Conservation (phyloP, 2,329 filamentous ascomycete genomes). For the Simplicillium sp. region DNA sequence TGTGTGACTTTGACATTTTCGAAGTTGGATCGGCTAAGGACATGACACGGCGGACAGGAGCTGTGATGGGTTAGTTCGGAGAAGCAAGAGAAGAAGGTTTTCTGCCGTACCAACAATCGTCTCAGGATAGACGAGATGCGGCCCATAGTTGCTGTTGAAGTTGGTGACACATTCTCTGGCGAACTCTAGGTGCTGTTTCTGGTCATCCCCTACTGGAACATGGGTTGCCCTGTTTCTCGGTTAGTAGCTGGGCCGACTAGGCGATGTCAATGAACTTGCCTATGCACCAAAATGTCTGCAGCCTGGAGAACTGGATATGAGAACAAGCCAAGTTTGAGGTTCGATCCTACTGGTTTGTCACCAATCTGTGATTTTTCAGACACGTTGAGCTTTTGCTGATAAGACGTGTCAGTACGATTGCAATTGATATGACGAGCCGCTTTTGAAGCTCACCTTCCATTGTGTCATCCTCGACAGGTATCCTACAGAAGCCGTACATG, state of each 20-base stretch:
- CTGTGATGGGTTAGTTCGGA: slow-evolving; percentile 26
- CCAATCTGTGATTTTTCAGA: slow-evolving; percentile 47
- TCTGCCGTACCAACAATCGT: slow-evolving; percentile 56
- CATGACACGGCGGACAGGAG: slow-evolving; percentile 81
- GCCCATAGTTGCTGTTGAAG: slow-evolving; percentile 70
- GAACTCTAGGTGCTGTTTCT: slow-evolving; percentile 89
- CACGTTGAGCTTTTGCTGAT: slow-evolving; percentile 63
- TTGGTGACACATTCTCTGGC: slow-evolving; percentile 74
- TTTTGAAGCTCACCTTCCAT: slow-evolving; percentile 62
- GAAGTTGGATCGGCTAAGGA: slow-evolving; percentile 65
- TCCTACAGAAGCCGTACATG: slow-evolving; percentile 82
- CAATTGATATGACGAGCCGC: background rate
- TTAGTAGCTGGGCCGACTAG: background rate
- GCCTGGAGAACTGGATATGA: slow-evolving; percentile 95
- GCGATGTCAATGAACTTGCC: slow-evolving; percentile 28
- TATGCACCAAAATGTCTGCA: slow-evolving; percentile 83
- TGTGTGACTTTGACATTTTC: slow-evolving; percentile 94
- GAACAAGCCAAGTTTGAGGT: slow-evolving; percentile 79
- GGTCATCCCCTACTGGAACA: slow-evolving; percentile 94
- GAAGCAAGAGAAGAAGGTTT: background rate
- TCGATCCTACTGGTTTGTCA: slow-evolving; percentile 46
- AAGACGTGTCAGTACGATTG: background rate
- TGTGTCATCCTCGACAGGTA: slow-evolving; percentile 98
- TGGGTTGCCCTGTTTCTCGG: slow-evolving; percentile 60
- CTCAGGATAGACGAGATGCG: slow-evolving; percentile 55